Evolutionary conservation across 768 basidiomycete species (phyloP), one percentile per base, ranked within the genome.

Genomic region (Leccinum variicolor): DNA sequence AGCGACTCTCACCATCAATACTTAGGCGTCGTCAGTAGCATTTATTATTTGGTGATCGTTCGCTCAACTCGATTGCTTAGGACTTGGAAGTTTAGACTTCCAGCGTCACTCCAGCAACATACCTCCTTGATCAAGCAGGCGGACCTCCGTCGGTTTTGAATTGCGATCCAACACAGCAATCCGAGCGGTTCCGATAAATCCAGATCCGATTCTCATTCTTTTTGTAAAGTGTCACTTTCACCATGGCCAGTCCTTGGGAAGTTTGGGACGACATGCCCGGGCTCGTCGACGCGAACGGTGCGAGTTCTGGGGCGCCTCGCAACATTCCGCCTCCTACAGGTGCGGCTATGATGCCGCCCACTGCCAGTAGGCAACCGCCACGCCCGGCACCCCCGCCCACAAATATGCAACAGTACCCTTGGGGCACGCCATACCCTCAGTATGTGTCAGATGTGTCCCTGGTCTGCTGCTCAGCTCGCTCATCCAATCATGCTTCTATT

Each of bases 291-390:
- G 53, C 64, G 23, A 29, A 60, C 26, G 33, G 8, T 47, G 21
- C 48, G 36, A 5, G 9, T n/a, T 46, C 59, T 34, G 57, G 54
- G 29, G 8, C 54, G 2, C 39, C 52, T 21, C 57, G 8, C 33
- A 14, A 4, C n/a, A 72, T 72, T 21, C 72, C 66, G 10, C 70
- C 72, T 3, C 64, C 72, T 23, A 55, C 46, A 4, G 61, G 61
- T 19, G 68, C 72, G 31, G 47, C 59, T 6, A 7, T 62, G 2
- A 61, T 61, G 52, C 31, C 59, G 39, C 39, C 17, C n/a, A n/a
- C 9, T 4, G 9, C 39, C 28, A 50, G 9, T 31, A 52, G 57
- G n/a, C 63, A 63, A 10, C 43, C 61, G 23, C 67, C 63, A 9
- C 62, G 3, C n/a, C 13, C 50, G 3, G 52, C 56, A 47, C 59